Evolutionary conservation across 1,139 yeast genomes (phyloP), one percentile per base, ranked within the genome.

Genomic region (Kodamaea sp.): DNA sequence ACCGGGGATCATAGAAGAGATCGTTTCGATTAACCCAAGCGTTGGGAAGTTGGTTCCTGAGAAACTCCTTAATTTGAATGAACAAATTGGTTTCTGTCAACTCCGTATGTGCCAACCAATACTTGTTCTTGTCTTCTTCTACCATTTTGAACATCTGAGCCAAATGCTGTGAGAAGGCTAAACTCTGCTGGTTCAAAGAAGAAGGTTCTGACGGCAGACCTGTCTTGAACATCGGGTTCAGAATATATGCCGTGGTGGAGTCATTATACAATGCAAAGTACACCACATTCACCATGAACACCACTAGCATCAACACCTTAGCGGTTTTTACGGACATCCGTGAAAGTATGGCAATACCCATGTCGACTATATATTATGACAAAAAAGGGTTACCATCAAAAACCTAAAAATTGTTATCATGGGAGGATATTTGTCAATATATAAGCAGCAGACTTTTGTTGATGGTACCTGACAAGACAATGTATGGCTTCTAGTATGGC

Each of bases 1-100:
- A 38, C 15, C 54, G 42, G 6, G 51, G 53, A 27, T 50, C 53
- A 22, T 39, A 49, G 32, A 31, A 49, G 8, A 49, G 24, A 15
- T 44, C 39, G 4, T 32, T 37, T 4, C 22, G 32, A 13, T 40
- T 26, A 7, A 43, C 33, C 54, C 58, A 53, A 7, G 59, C 44
- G 7, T 43, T 34, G 2, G 43, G 47, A 22, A 37, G 30, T 13
- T 48, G 49, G 32, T 41, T 48, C 12, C 43, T 32, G 26, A 55
- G 37, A 31, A 54, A 55, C 10, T 37, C 34, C 14, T 38, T 22
- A 9, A 40, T 29, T 8, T 27, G 27, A 15, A 43, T 14, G 8
- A 31, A 30, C 16, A 42, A 26, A 9, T 29, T 28, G 16, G 36
- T 28, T 7, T 36, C 37, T 9, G 42, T 38, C 23, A 43, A 29